Base-by-base conservation (phyloP, 148 eudicot genomes). In the Pouteria glomerata region DNA sequence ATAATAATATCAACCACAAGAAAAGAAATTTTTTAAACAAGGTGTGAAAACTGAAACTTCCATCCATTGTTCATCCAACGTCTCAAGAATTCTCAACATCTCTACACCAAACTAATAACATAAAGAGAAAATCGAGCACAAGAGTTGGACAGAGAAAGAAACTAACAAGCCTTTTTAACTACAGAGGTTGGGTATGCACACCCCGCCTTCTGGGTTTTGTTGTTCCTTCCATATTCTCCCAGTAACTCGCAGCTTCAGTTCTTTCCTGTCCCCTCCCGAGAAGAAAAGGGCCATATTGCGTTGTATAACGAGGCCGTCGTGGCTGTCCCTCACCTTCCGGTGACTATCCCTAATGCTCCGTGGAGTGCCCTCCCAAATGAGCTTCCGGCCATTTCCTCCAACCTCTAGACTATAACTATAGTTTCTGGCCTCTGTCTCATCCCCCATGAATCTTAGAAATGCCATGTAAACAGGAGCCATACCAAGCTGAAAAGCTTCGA, bases 401-500 rank as follows among this genome's bases (percentile, higher is more conserved):
- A 83, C 86, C 53, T 80, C 84, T 39, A 83, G 42, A 48, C 86
- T 83, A 77, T 83, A 83, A 64, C 77, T 77, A 66, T 80, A 83
- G 56, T 73, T 77, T 37, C 79, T 52, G 8, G 85, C 82, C 0
- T 82, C 85, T 35, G 39, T 65, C 29, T 82, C 85, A 29, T 82
- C 82, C 19, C 86, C 86, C 86, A 83, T 83, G 71, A 80, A 80
- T 14, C 86, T 72, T 8, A 82, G 76, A 27, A 82, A 82, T 3
- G 85, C 85, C 85, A 82, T 82, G n/a, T 82, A 82, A 8, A 82
- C 85, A 21, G 85, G 85, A 34, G 85, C 85, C 80, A 79, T 65
- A 0, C 85, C 85, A 19, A 82, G 78, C 64, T 81, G 84, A 37
- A 81, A 81, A 34, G 84, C 84, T 57, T 81, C 84, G 6, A 81